Percentiles rank a stretch among this genome's conserved stretches.
phyloP scores from a whole-genome alignment of 1,284 basidiomycete genomes.

The Ganoderma meredithae region DNA sequence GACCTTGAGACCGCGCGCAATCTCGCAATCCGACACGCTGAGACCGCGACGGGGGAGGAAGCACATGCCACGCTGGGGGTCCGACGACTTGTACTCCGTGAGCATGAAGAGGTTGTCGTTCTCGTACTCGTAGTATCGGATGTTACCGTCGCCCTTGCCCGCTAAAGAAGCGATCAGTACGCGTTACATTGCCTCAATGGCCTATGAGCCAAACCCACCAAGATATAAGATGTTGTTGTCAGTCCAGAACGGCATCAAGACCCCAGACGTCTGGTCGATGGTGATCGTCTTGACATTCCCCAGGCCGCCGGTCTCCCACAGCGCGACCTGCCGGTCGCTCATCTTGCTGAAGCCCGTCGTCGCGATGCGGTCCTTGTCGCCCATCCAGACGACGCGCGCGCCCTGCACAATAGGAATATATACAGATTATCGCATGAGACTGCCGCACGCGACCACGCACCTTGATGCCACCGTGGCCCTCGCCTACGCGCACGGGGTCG shows the following conservation, averaged over 20 bases:
- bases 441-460: slow-evolving; percentile 26
- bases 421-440: not conserved
- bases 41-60: slow-evolving; percentile 93
- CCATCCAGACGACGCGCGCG: slow-evolving; percentile 91
- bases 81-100: slow-evolving; percentile 88
- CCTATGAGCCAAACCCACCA: slow-evolving; percentile 56
- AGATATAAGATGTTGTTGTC: slow-evolving; percentile 96
- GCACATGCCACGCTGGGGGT: slow-evolving; percentile 96
- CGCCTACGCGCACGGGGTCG: slow-evolving; percentile 81
- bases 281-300: slow-evolving; percentile 78
- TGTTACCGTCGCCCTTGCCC: slow-evolving; percentile 91
- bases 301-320: slow-evolving; percentile 87
- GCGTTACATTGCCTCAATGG: not conserved
- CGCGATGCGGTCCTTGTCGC: slow-evolving; percentile 85
- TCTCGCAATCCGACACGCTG: slow-evolving; percentile 92
- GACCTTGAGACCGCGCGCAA: slow-evolving; percentile 95
- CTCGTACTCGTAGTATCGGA: slow-evolving; percentile 96
- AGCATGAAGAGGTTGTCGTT: slow-evolving; percentile 84
- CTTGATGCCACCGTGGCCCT: slow-evolving; percentile 95
- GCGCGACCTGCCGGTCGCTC: slow-evolving; percentile 88
- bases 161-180: slow-evolving; percentile 47
- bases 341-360: slow-evolving; percentile 97
- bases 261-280: slow-evolving; percentile 90
- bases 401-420: slow-evolving; percentile 48
- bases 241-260: slow-evolving; percentile 97